Evolutionary conservation across 176 grass and related monocot genomes (phyloP).

Genomic region (Poa pratensis): DNA sequence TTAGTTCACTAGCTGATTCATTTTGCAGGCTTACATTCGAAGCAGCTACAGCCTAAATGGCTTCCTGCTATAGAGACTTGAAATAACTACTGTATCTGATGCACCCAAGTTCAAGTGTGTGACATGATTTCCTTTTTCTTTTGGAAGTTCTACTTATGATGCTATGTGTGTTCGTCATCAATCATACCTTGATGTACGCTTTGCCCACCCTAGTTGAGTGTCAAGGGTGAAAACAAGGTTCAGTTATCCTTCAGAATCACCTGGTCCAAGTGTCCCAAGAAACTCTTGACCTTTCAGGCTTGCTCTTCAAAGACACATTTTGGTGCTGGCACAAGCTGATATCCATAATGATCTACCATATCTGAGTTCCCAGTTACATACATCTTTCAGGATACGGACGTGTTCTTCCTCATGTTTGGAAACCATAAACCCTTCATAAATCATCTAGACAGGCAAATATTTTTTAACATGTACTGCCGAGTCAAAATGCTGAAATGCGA

Average conservation of each 20-base stretch:
- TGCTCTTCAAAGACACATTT: not conserved
- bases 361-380: not conserved
- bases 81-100: slow-evolving; percentile 8
- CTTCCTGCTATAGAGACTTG: slow-evolving; percentile 8
- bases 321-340: not conserved
- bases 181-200: not conserved
- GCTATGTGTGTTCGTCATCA: not conserved
- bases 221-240: not conserved
- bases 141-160: not conserved
- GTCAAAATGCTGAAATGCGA: not conserved
- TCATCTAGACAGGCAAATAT: not conserved
- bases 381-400: slow-evolving; percentile 9
- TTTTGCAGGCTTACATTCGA: slow-evolving; percentile 4
- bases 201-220: not conserved
- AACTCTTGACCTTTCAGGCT: not conserved
- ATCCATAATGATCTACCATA: not conserved
- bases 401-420: not conserved
- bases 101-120: not conserved
- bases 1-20: slow-evolving; percentile 8
- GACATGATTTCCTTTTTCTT: not conserved
- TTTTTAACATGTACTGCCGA: not conserved
- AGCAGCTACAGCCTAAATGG: slow-evolving; percentile 28
- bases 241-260: not conserved
- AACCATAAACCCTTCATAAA: slow-evolving; percentile 11
- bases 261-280: not conserved